Evolutionary conservation across 495 filamentous ascomycete genomes (phyloP).

Genomic region (Hyaloscypha bicolor): DNA sequence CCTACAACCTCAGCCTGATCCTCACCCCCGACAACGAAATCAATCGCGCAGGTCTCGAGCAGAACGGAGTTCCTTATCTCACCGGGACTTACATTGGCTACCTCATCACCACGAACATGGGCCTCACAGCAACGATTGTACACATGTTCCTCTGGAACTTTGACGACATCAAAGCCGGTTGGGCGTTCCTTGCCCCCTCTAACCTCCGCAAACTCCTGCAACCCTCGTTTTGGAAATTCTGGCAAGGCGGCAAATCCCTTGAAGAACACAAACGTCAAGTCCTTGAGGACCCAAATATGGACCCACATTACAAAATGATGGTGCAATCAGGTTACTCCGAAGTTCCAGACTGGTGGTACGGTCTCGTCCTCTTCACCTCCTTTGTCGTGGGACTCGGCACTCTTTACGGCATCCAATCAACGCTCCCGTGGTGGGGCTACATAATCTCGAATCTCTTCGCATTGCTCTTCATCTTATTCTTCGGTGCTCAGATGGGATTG

Average conservation of each 20-base stretch:
- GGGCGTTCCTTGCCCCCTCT: not conserved
- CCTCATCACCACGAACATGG: constrained; percentile 46
- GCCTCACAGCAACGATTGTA: constrained; percentile 43
- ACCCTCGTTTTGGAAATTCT: not conserved
- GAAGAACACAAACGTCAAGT: not conserved
- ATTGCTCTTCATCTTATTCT: constrained; percentile 28
- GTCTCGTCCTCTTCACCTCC: constrained; percentile 43
- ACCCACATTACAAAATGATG: constrained; percentile 51
- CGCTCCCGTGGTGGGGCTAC: constrained; percentile 58
- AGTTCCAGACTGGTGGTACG: constrained; percentile 59
- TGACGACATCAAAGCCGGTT: not conserved
- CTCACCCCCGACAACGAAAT: constrained; percentile 42
- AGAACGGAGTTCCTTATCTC: constrained; percentile 44
- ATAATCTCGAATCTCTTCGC: constrained; percentile 41
- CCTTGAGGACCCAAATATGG: constrained; percentile 26
- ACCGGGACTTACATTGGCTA: constrained; percentile 43
- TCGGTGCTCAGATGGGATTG: constrained; percentile 27
- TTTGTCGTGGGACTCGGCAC: constrained; percentile 52
- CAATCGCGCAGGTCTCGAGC: constrained; percentile 34
- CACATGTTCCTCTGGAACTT: constrained; percentile 33
- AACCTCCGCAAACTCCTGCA: constrained; percentile 32
- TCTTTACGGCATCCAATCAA: constrained; percentile 47
- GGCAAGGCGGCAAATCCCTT: not conserved
- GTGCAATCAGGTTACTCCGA: constrained; percentile 46
- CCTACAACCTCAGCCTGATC: constrained; percentile 41